Evolutionary conservation across 129 eudicot species (phyloP), one percentile per base, ranked within the genome.

Genomic region (Apium graveolens): DNA sequence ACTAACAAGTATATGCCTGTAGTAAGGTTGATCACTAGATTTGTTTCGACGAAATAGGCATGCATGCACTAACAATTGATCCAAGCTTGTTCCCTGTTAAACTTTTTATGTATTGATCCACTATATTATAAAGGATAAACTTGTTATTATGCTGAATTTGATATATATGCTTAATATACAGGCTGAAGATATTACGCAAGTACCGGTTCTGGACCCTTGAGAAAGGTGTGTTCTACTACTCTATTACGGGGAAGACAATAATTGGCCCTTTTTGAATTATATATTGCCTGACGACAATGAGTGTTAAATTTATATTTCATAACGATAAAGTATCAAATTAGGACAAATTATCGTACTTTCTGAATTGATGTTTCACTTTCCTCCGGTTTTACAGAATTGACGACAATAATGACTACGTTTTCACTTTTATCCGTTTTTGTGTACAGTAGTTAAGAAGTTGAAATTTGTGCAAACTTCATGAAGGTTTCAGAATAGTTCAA

Each of bases 111-210:
- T 6, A 38, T 1, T 1, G 41, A 38, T 38, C 41, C 6, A 5
- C 5, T 4, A 38, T 38, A 53, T 20, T 24, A 24, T 21, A 53
- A 6, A 24, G 29, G 29, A 0, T 38, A 21, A 10, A 7, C 13
- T 20, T n/a, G 0, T 2, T 39, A 73, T 53, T 5, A 4, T 41
- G 73, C 37, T 55, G 26, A 73, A 16, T 73, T 55, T 6, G 38
- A 4, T 4, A 24, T 6, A 4, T 42, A 60, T 75, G 43, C 46
- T 85, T 24, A 63, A 38, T 43, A 7, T 26, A 18, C 76, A 21
- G 46, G 57, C 73, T 87, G 90, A 81, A 76, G 77, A 82, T 77
- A 85, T 76, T 7, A 76, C 79, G 53, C 85, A 29, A 87, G 80
- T 70, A 76, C 78, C 35, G 65, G 84, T 78, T 71, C 79, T 14